Evolutionary conservation across 2,329 filamentous ascomycete species (phyloP), one percentile per base, ranked within the genome.

Genomic region (Ploettnerulaceae sp.): DNA sequence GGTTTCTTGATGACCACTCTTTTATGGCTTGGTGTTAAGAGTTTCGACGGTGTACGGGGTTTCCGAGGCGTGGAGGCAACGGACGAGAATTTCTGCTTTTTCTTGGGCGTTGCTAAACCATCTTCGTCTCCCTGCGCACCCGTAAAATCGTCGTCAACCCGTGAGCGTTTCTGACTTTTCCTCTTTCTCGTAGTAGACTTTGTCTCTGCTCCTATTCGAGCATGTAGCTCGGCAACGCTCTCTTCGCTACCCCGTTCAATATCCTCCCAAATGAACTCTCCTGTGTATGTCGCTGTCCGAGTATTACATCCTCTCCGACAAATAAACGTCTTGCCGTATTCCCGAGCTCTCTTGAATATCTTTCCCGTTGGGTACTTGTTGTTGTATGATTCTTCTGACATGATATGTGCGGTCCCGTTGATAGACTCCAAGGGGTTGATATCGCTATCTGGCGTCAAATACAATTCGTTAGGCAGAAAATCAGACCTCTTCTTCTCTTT

Each of bases 231-330:
- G 2, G 53, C 37, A 8, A 64, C 47, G 11, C 60, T 55, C 14
- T 57, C 55, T 26, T 61, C 55, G 4, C 44, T 59, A 2, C 51
- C 51, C 25, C 71, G 72, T 58, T 88, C 95, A 2, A 94, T 68
- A 33, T 95, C 81, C 62, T 96, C 89, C 93, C 93, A 98, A 1
- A 78, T 65, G 56, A 98, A 95, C 58, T 96, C 89, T 11, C 93
- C 81, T 0, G 91, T 96, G 64, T 97, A 98, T 17, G 82, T 89
- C 15, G 89, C 85, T 18, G 90, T 95, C 48, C 89, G 75, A 9
- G 87, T 86, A 62, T 94, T 95, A 61, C 90, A 94, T 17, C 89
- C 93, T 64, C 91, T 76, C 41, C 90, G 82, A 62, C 93, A 97
- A 38, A 97, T 69, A 60, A 97, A 97, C 14, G 86, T 81, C 67